Conservation (phyloP, 768 basidiomycete genomes). For the Cystobasidium onofrii region DNA sequence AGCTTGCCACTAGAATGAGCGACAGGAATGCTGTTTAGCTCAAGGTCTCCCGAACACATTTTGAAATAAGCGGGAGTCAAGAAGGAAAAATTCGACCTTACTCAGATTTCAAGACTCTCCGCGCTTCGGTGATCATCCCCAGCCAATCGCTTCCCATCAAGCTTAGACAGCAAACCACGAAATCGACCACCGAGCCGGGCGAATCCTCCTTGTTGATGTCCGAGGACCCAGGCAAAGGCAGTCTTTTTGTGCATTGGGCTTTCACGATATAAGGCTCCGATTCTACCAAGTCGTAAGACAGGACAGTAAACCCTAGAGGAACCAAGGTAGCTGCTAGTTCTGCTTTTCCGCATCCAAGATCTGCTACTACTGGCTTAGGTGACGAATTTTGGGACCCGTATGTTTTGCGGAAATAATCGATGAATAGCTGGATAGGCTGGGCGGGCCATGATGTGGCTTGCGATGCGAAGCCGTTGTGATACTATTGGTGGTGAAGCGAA, state of each 20-base stretch:
- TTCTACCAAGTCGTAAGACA: conserved; percentile 68
- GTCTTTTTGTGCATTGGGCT: conserved; percentile 71
- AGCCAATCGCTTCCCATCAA: conserved; percentile 97
- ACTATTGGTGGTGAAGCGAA: conserved; percentile 51
- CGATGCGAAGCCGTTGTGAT: conserved; percentile 81
- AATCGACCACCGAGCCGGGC: conserved; percentile 73
- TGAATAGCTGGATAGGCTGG: conserved; percentile 81
- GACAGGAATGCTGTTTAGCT: no score
- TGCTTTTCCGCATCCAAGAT: conserved; percentile 93
- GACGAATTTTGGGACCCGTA: conserved; percentile 38
- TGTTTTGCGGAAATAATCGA: conserved; percentile 49
- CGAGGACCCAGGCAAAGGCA: conserved; percentile 75
- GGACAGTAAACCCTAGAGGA: conserved; percentile 50
- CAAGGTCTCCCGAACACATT: no score
- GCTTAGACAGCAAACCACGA: conserved; percentile 85
- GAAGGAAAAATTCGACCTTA: conserved; percentile 49
- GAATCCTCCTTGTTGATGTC: conserved; percentile 47
- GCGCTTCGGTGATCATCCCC: conserved; percentile 76
- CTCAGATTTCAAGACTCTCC: conserved; percentile 76
- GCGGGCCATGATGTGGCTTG: conserved; percentile 90
- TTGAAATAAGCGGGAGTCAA: no score
- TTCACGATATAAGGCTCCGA: conserved; percentile 58
- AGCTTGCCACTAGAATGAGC: conserved; percentile 80
- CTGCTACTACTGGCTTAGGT: conserved; percentile 67
- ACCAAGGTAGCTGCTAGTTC: conserved; percentile 65